Percentiles rank a stretch among this genome's conserved stretches.
phyloP scores from a whole-genome alignment of 495 filamentous ascomycete genomes.

The Penicillium atrosanguineum region DNA sequence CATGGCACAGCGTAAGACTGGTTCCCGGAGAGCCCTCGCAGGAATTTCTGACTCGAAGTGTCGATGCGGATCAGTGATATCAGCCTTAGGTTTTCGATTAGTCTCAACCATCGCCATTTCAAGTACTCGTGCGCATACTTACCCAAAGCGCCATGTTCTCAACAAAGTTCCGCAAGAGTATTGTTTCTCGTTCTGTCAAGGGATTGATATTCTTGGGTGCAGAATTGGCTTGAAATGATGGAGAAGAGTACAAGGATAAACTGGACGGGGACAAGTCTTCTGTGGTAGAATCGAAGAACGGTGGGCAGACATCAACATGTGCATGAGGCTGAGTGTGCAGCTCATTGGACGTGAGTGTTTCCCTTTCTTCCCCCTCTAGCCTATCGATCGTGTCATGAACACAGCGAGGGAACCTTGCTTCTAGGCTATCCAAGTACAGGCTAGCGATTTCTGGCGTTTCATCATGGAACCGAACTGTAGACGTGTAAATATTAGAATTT shows the following conservation, averaged over 20 bases:
- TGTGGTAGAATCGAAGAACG: background rate
- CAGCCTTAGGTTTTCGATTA: slow-evolving; percentile 14
- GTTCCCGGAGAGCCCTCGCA: slow-evolving; percentile 21
- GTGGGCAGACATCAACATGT: background rate
- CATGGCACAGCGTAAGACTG: slow-evolving; percentile 26
- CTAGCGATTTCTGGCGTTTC: slow-evolving; percentile 21
- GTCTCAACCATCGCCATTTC: too few species aligned
- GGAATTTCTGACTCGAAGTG: slow-evolving; percentile 30
- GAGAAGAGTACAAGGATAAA: slow-evolving; percentile 3
- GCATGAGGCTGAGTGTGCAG: background rate
- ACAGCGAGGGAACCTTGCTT: background rate
- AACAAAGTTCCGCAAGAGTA: slow-evolving; percentile 28
- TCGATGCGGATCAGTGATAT: slow-evolving; percentile 30
- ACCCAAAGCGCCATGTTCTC: slow-evolving; percentile 37
- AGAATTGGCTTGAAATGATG: background rate
- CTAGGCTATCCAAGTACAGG: slow-evolving; percentile 5
- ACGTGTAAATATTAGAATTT: background rate
- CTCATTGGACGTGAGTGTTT: background rate
- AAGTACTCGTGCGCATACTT: too few species aligned
- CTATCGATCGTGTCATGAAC: too few species aligned
- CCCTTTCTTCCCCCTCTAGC: background rate
- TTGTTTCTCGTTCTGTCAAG: slow-evolving; percentile 23
- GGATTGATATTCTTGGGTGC: slow-evolving; percentile 1
- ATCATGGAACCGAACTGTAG: slow-evolving; percentile 24
- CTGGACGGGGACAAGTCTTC: slow-evolving; percentile 5